Percentiles rank a stretch among this genome's conserved stretches.
Evolutionary conservation across 305 asterid genomes (phyloP).

Genomic region (Vinca major): DNA sequence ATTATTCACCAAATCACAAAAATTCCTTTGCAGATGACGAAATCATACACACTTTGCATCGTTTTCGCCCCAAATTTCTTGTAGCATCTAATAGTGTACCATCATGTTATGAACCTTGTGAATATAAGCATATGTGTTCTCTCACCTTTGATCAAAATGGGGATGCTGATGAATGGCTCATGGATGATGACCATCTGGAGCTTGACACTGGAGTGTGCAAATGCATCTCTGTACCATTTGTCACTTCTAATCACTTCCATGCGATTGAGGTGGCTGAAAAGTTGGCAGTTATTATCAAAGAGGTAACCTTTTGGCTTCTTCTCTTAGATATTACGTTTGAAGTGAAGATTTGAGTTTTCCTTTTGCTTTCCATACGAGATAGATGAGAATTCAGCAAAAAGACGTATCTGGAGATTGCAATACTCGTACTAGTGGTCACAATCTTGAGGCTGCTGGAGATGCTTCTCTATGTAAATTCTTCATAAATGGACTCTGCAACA

Average conservation of each 20-base stretch:
- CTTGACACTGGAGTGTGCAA: constrained; percentile 31
- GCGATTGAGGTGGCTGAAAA: constrained; percentile 42
- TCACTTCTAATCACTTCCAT: constrained; percentile 45
- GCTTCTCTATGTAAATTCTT: constrained; percentile 58
- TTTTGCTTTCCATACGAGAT: constrained; percentile 23
- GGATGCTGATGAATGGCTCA: constrained; percentile 28
- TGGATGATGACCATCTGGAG: constrained; percentile 35
- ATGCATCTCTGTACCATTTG: constrained; percentile 61
- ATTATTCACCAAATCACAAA: background rate
- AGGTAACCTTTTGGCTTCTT: constrained; percentile 44
- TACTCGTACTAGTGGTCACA: constrained; percentile 11
- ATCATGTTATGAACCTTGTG: constrained; percentile 36
- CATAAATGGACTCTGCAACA: constrained; percentile 54
- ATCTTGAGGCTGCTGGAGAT: constrained; percentile 24
- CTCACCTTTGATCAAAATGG: constrained; percentile 24
- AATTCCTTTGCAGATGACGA: constrained; percentile 68
- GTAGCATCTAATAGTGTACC: constrained; percentile 40
- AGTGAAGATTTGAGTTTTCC: constrained; percentile 13
- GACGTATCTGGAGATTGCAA: constrained; percentile 32
- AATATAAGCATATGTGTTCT: constrained; percentile 46
- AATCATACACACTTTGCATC: constrained; percentile 56
- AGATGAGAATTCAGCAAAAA: constrained; percentile 62
- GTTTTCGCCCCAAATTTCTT: constrained; percentile 64
- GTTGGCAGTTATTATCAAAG: constrained; percentile 58
- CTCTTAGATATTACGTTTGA: background rate